Evolutionary conservation across 2,329 filamentous ascomycete species (phyloP).

Genomic region (Apiospora saccharicola): DNA sequence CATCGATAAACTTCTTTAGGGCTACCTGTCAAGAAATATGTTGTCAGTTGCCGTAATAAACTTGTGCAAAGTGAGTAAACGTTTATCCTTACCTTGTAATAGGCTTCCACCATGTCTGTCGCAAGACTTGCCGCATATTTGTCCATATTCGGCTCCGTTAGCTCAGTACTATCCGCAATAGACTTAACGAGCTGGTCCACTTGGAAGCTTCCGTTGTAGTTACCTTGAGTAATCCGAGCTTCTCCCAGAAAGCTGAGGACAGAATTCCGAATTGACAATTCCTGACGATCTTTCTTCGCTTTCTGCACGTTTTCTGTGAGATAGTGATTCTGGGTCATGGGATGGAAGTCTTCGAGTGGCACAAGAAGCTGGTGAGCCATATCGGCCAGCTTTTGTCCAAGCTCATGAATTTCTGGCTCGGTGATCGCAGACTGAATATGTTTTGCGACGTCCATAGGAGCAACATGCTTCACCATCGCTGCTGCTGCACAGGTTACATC

Average conservation of each 20-base stretch:
- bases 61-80: too few relatives aligned
- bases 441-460: neutral
- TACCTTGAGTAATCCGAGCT: neutral
- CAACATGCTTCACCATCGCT: constrained; percentile 32
- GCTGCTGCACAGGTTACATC: constrained; percentile 30
- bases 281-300: neutral
- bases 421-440: constrained; percentile 33
- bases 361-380: constrained; percentile 34
- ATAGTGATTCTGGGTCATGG: constrained; percentile 48
- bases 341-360: constrained; percentile 40
- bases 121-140: neutral
- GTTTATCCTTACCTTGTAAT: neutral
- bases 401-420: constrained; percentile 25
- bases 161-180: neutral
- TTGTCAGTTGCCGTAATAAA: too few relatives aligned
- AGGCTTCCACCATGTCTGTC: neutral
- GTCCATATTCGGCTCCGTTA: neutral
- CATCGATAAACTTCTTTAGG: neutral
- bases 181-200: neutral
- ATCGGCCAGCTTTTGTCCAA: constrained; percentile 12
- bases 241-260: neutral
- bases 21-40: neutral
- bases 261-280: too few relatives aligned
- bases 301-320: neutral
- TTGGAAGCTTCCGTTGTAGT: neutral